Percentiles rank a stretch among this genome's conserved stretches.
These are phyloP conservation scores for Candida patagonica DNA, from an alignment of 805 yeast genomes.

Conservation along the genomic window DNA sequence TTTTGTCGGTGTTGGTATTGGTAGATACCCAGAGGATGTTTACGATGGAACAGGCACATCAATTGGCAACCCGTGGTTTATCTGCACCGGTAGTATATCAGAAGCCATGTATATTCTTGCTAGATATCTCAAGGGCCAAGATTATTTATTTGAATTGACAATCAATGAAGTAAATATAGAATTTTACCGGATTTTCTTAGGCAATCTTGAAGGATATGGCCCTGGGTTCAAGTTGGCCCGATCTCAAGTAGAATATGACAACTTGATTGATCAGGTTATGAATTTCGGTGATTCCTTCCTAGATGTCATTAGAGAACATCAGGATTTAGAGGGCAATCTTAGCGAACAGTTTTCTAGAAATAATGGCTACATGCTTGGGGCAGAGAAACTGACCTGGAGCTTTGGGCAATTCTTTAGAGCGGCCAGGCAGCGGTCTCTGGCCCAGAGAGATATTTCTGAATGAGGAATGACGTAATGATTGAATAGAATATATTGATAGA, in stretches of 20 bases:
- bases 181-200: constrained; percentile 15
- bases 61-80: constrained; percentile 93
- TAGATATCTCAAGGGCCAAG: constrained; percentile 17
- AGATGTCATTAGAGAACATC: constrained; percentile 37
- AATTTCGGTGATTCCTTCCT: constrained; percentile 41
- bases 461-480: too few relatives aligned
- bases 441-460: not conserved
- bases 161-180: constrained; percentile 7
- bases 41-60: constrained; percentile 66
- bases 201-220: constrained; percentile 16
- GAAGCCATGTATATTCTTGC: constrained; percentile 25
- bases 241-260: constrained; percentile 8
- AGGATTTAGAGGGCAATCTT: constrained; percentile 57
- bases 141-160: constrained; percentile 11
- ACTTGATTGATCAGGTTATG: constrained; percentile 19
- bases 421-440: constrained; percentile 12
- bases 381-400: constrained; percentile 83
- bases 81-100: constrained; percentile 34
- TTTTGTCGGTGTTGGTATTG: constrained; percentile 55
- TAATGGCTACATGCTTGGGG: constrained; percentile 84
- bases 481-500: too few relatives aligned
- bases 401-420: constrained; percentile 71
- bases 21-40: constrained; percentile 88
- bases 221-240: constrained; percentile 6
- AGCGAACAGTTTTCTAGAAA: constrained; percentile 82